Evolutionary conservation across 768 basidiomycete species (phyloP), one percentile per base, ranked within the genome.

Genomic region (Leccinum imitatum): DNA sequence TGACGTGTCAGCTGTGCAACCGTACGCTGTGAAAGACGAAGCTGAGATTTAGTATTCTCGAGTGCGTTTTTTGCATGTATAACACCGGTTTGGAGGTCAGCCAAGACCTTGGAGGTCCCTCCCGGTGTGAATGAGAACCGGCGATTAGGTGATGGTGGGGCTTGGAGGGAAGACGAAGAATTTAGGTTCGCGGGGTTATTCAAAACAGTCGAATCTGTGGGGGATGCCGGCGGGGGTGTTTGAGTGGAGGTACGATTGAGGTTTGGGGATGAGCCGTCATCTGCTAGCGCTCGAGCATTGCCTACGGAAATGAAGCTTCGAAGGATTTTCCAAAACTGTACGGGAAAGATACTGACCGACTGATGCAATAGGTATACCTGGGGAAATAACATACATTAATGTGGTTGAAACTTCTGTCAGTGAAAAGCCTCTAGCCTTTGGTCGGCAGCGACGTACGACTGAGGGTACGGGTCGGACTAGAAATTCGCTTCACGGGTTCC

Each of bases 41-140:
- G 78, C 71, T 95, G 93, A 19, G 83, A 77, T 69, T 91, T 90
- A 11, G 93, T 92, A 69, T 93, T 92, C 72, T 95, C 93, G 59
- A 95, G 78, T 53, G 91, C 91, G 61, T 85, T 87, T 53, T 86
- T 82, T 30, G 91, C 89, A 63, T 88, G 87, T 48, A 87, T 78
- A 7, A 94, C 90, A 54, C 91, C 93, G 0, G 88, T 82, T 71
- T 95, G 93, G 21, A 95, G 81, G 72, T 93, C 91, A 2, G 90
- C 90, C 57, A 95, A 79, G 25, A 95, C 93, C 68, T 90, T 93
- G 15, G 93, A 93, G 10, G 91, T 94, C 8, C 88, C 89, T 2
- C 87, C 89, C 1, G 90, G 87, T 14, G 87, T 85, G 50, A 90
- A 77, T 4, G 90, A 82, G 53, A 76, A 80, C 10, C 82, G 72